phyloP scores from a whole-genome alignment of 371 early-diverging fungal species.

The Parasitella parasitica region DNA sequence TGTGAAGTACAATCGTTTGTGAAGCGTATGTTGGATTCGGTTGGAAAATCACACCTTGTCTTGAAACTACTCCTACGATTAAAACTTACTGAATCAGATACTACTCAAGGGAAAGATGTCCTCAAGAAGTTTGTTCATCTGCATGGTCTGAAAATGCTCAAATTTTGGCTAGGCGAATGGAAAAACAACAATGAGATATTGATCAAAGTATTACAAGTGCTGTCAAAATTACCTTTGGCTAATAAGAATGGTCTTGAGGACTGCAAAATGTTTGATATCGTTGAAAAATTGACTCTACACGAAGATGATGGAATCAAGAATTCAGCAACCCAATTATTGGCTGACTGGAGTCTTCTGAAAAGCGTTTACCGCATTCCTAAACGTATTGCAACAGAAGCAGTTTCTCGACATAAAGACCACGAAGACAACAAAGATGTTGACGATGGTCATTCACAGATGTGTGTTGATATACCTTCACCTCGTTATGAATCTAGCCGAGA shows the following conservation, averaged over 20 bases:
- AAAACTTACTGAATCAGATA: slow-evolving; percentile 33
- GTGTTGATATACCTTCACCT: neutral
- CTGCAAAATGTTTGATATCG: slow-evolving; percentile 52
- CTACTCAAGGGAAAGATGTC: slow-evolving; percentile 36
- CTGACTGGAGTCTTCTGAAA: slow-evolving; percentile 54
- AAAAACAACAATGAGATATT: slow-evolving; percentile 32
- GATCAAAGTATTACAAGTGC: slow-evolving; percentile 23
- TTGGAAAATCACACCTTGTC: slow-evolving; percentile 56
- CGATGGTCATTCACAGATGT: neutral
- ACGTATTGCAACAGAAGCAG: neutral
- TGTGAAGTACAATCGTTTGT: slow-evolving; percentile 66
- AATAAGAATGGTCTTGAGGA: slow-evolving; percentile 75
- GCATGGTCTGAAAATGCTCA: slow-evolving; percentile 51
- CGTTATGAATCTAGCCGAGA: slow-evolving; percentile 26
- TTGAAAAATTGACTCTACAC: slow-evolving; percentile 41
- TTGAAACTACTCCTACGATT: slow-evolving; percentile 45
- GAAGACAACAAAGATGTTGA: neutral
- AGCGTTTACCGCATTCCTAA: slow-evolving; percentile 66
- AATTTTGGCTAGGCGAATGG: slow-evolving; percentile 55
- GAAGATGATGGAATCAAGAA: slow-evolving; percentile 39
- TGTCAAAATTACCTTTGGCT: slow-evolving; percentile 48
- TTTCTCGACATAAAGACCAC: neutral
- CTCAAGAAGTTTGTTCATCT: slow-evolving; percentile 41
- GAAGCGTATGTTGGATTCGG: slow-evolving; percentile 62
- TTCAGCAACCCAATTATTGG: slow-evolving; percentile 37